phyloP scores from a whole-genome alignment of 768 basidiomycete species.

The Lactarius vividus region DNA sequence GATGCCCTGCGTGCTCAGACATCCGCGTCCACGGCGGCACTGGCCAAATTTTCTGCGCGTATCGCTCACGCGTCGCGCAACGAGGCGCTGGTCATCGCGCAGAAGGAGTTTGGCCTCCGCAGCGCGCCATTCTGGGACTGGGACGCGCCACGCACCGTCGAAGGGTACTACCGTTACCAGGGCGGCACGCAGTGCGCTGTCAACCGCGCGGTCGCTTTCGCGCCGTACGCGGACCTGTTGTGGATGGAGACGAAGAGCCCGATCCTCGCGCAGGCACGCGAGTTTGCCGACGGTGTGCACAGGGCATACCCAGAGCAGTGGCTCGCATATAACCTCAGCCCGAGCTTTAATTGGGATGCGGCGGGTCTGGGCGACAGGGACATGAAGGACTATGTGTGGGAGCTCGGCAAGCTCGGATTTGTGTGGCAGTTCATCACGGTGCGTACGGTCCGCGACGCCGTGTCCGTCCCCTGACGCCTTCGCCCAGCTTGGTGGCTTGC shows the following conservation, averaged over 20 bases:
- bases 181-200: conserved; percentile 95
- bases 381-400: conserved; percentile 89
- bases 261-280: conserved; percentile 84
- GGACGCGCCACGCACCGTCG: conserved; percentile 90
- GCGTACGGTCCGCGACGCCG: conserved; percentile 32
- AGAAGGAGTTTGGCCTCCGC: conserved; percentile 72
- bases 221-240: conserved; percentile 87
- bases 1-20: conserved; percentile 59
- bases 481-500: conserved; percentile 85
- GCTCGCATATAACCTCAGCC: conserved; percentile 95
- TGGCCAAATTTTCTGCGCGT: conserved; percentile 62
- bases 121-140: conserved; percentile 88
- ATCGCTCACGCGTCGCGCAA: conserved; percentile 67
- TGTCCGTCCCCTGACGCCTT: background rate
- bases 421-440: conserved; percentile 99
- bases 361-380: conserved; percentile 83
- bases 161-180: conserved; percentile 97
- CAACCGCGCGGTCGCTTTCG: conserved; percentile 88
- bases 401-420: conserved; percentile 92
- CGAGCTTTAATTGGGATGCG: conserved; percentile 93
- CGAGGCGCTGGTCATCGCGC: conserved; percentile 70
- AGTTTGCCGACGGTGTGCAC: conserved; percentile 89
- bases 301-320: conserved; percentile 83
- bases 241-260: conserved; percentile 99
- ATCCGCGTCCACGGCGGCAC: conserved; percentile 44